These are phyloP conservation scores for Tripterygium wilfordii DNA, from an alignment of 177 flowering plant genomes.

Conservation along the genomic window DNA sequence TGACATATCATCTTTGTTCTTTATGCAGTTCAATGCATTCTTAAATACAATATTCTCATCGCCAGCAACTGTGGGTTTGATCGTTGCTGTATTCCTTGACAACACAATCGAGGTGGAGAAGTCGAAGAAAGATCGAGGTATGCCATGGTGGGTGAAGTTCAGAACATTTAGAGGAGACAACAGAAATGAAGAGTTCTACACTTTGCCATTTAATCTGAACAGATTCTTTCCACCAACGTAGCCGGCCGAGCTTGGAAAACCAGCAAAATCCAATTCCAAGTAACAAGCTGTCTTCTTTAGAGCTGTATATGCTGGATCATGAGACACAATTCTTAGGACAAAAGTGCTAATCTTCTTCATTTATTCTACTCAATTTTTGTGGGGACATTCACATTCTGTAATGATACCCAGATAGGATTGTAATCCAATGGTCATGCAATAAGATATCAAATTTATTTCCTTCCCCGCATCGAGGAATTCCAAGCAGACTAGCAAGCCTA, in stretches of 20 bases:
- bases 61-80: slow-evolving; percentile 75
- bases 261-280: background rate
- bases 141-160: slow-evolving; percentile 99
- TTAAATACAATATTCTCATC: slow-evolving; percentile 85
- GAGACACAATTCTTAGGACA: background rate
- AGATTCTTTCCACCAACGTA: slow-evolving; percentile 89
- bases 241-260: slow-evolving; percentile 5
- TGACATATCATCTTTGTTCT: background rate
- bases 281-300: background rate
- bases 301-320: background rate
- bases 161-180: slow-evolving; percentile 90
- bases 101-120: slow-evolving; percentile 87
- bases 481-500: too few relatives aligned
- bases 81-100: slow-evolving; percentile 85
- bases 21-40: slow-evolving; percentile 85
- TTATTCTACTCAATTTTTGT: slow-evolving; percentile 13
- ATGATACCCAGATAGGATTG: too few relatives aligned
- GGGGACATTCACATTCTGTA: too few relatives aligned
- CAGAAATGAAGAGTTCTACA: slow-evolving; percentile 96
- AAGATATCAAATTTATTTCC: too few relatives aligned
- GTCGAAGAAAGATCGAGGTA: slow-evolving; percentile 86
- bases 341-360: slow-evolving; percentile 2
- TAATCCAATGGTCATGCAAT: too few relatives aligned
- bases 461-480: too few relatives aligned
- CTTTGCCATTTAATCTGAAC: slow-evolving; percentile 94